phyloP scores from a whole-genome alignment of 495 filamentous ascomycete species.

The Penicillium flavigenum region DNA sequence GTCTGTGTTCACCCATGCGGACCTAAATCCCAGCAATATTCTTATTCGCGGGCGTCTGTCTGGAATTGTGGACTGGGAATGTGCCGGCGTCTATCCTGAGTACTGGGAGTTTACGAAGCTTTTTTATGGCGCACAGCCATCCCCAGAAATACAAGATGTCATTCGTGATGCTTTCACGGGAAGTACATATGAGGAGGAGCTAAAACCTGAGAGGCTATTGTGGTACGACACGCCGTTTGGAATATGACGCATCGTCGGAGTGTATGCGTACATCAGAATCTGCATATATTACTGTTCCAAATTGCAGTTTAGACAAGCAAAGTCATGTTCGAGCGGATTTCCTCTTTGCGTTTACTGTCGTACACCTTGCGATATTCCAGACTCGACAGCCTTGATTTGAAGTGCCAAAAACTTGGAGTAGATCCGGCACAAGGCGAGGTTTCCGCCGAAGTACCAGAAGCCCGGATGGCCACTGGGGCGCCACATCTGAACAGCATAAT shows the following conservation, averaged over 20 bases:
- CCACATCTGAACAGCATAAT: conserved; percentile 56
- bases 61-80: no score
- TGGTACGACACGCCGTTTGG: conserved; percentile 11
- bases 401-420: conserved; percentile 69
- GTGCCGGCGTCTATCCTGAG: no score
- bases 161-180: conserved; percentile 12
- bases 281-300: neutral
- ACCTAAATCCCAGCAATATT: no score
- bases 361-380: conserved; percentile 36
- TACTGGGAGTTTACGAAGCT: no score
- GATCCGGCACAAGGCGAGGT: conserved; percentile 68
- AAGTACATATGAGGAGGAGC: conserved; percentile 16
- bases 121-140: conserved; percentile 20
- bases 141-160: conserved; percentile 6
- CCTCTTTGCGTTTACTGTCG: neutral
- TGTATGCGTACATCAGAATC: neutral
- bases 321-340: neutral
- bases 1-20: no score
- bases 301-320: neutral
- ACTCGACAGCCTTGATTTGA: conserved; percentile 69
- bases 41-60: no score
- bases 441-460: conserved; percentile 81
- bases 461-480: conserved; percentile 66
- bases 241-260: neutral
- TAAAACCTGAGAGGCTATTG: conserved; percentile 12